A percentile compares a stretch with the other conserved stretches of the same genome.
Conservation (phyloP, 2,329 filamentous ascomycete genomes). For the Setomelanomma holmii region DNA sequence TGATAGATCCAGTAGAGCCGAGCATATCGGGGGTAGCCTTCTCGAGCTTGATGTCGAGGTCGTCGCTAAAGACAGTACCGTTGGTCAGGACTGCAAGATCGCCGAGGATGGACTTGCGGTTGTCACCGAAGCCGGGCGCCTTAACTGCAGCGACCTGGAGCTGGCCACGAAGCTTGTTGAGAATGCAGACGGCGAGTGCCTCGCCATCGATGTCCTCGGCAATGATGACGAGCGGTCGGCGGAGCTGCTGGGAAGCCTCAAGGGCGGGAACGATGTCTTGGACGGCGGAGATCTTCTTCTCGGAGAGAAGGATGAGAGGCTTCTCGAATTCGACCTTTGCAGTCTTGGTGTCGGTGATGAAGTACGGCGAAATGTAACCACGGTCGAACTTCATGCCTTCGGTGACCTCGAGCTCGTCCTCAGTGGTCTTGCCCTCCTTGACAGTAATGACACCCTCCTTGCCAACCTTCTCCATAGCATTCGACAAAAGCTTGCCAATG, state of each 20-base stretch:
- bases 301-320: conserved; percentile 95
- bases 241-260: conserved; percentile 93
- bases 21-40: conserved; percentile 97
- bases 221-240: conserved; percentile 96
- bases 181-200: conserved; percentile 96
- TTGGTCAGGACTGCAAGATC: conserved; percentile 96
- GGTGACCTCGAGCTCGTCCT: conserved; percentile 97
- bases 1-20: conserved; percentile 96
- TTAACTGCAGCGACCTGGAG: conserved; percentile 98
- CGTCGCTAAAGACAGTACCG: conserved; percentile 95
- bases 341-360: conserved; percentile 98
- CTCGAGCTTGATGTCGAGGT: conserved; percentile 99
- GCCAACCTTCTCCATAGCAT: conserved; percentile 99
- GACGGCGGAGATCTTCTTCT: conserved; percentile 99
- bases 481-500: conserved; percentile 94
- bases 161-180: conserved; percentile 99
- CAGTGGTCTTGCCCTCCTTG: conserved; percentile 99
- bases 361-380: conserved; percentile 98
- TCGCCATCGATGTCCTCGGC: conserved; percentile 99
- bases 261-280: conserved; percentile 99
- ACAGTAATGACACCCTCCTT: conserved; percentile 99
- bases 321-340: conserved; percentile 99
- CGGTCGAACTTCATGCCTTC: conserved; percentile 99
- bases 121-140: conserved; percentile 98
- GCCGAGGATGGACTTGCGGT: conserved; percentile 99